Conservation (phyloP, 495 filamentous ascomycete species). For the Sporormia fimetaria region DNA sequence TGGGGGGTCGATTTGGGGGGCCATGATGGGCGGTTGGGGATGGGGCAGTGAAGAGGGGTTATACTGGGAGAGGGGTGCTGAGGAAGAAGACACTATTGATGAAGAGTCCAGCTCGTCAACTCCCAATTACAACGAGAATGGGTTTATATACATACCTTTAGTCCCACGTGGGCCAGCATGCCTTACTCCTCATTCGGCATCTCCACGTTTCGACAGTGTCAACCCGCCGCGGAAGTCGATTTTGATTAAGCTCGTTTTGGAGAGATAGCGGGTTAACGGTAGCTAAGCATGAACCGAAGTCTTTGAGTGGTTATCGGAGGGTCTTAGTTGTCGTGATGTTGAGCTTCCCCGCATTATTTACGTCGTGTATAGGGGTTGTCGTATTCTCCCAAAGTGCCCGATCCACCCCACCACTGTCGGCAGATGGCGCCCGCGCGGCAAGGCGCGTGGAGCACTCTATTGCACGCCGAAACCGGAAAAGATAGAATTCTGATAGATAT, state of each 20-base stretch:
- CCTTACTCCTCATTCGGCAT: no score
- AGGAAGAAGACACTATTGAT: slow-evolving; percentile 6
- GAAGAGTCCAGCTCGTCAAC: slow-evolving; percentile 7
- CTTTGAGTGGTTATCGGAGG: neutral
- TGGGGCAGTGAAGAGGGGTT: slow-evolving; percentile 6
- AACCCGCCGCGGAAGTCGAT: no score
- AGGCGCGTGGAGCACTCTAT: slow-evolving; percentile 7
- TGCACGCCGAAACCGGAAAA: slow-evolving; percentile 3
- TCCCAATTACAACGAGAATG: neutral
- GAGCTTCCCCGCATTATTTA: slow-evolving; percentile 14
- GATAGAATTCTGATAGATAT: no score
- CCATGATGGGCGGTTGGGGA: slow-evolving; percentile 32
- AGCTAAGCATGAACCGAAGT: slow-evolving; percentile 2
- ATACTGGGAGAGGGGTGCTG: neutral
- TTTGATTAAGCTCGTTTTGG: slow-evolving; percentile 1
- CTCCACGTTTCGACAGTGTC: no score
- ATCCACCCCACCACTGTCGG: slow-evolving; percentile 10
- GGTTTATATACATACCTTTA: slow-evolving; percentile 16
- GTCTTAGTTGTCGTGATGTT: slow-evolving; percentile 4
- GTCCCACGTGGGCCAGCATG: no score
- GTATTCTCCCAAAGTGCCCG: slow-evolving; percentile 17
- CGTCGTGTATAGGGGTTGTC: slow-evolving; percentile 6
- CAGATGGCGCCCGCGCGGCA: slow-evolving; percentile 1
- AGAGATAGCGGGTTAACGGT: slow-evolving; percentile 1
- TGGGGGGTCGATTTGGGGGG: slow-evolving; percentile 32